Evolutionary conservation across 768 basidiomycete species (phyloP).

Genomic region (Terana coerulea): DNA sequence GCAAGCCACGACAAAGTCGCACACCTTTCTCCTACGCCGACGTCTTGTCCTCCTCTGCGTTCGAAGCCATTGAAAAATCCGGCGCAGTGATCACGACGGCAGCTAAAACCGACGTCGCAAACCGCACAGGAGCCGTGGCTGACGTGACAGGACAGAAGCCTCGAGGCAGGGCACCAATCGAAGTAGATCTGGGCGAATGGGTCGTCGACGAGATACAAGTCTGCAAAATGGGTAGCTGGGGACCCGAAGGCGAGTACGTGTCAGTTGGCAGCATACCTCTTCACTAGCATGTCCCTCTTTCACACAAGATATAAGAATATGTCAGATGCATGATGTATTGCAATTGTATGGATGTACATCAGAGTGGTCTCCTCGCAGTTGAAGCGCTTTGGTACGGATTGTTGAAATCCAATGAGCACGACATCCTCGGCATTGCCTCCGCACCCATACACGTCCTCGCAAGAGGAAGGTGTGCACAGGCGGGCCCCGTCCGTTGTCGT

Average conservation of each 20-base stretch:
- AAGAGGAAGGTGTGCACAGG: not conserved
- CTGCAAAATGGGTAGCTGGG: conserved; percentile 70
- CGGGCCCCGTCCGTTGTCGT: conserved; percentile 9
- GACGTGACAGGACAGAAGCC: not conserved
- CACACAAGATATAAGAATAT: no score
- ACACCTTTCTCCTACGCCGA: conserved; percentile 40
- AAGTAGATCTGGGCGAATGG: conserved; percentile 51
- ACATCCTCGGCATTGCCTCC: conserved; percentile 16
- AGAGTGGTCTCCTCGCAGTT: conserved; percentile 9
- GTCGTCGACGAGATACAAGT: conserved; percentile 54
- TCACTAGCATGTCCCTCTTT: not conserved
- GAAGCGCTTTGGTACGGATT: conserved; percentile 44
- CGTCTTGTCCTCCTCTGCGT: conserved; percentile 29
- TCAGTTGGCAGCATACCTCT: conserved; percentile 19
- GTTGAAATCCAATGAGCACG: conserved; percentile 63
- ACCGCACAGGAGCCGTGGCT: not conserved
- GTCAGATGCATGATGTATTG: conserved; percentile 4
- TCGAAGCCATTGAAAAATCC: conserved; percentile 15
- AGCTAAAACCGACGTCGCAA: not conserved
- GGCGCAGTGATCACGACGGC: not conserved
- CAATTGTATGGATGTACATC: not conserved
- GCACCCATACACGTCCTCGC: conserved; percentile 2
- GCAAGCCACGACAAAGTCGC: conserved; percentile 26
- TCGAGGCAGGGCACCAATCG: conserved; percentile 20
- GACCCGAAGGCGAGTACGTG: conserved; percentile 59